These are phyloP conservation scores for Pyrenopolyporus hunteri DNA, from an alignment of 495 filamentous ascomycete genomes.

Conservation along the genomic window DNA sequence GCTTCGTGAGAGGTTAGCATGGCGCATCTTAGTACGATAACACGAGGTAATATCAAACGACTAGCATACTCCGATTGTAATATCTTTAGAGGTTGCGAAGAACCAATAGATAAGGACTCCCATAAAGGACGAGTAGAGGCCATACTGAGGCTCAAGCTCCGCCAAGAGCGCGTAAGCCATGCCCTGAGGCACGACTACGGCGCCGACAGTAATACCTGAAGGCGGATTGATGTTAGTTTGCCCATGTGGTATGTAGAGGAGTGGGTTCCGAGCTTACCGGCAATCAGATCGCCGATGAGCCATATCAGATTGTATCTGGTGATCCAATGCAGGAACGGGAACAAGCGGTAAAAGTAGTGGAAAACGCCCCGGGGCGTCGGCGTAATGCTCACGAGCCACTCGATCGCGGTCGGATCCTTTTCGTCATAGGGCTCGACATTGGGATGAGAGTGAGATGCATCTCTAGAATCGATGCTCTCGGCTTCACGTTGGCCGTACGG, in stretches of 20 bases:
- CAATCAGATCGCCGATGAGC: constrained; percentile 57
- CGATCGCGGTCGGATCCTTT: constrained; percentile 22
- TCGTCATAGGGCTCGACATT: constrained; percentile 33
- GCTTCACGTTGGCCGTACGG: constrained; percentile 29
- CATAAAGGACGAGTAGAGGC: constrained; percentile 71
- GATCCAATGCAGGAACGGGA: constrained; percentile 59
- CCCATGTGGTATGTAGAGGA: neutral
- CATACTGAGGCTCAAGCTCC: constrained; percentile 62
- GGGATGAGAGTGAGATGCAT: constrained; percentile 30
- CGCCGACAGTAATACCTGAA: constrained; percentile 46
- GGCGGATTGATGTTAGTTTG: constrained; percentile 40
- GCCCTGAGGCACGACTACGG: constrained; percentile 65
- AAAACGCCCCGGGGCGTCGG: constrained; percentile 26
- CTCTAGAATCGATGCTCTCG: constrained; percentile 17
- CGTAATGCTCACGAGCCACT: constrained; percentile 29
- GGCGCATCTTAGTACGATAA: neutral
- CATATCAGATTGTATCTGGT: constrained; percentile 59
- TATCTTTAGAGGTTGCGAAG: constrained; percentile 72
- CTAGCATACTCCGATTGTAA: constrained; percentile 67
- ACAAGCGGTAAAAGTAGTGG: constrained; percentile 29
- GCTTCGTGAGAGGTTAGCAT: constrained; percentile 52
- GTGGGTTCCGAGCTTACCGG: constrained; percentile 41
- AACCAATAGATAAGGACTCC: constrained; percentile 71
- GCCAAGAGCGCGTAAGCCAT: constrained; percentile 71
- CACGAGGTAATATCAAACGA: neutral